Evolutionary conservation across 129 eudicot genomes (phyloP), one percentile per base, ranked within the genome.

Genomic region (Apium graveolens): DNA sequence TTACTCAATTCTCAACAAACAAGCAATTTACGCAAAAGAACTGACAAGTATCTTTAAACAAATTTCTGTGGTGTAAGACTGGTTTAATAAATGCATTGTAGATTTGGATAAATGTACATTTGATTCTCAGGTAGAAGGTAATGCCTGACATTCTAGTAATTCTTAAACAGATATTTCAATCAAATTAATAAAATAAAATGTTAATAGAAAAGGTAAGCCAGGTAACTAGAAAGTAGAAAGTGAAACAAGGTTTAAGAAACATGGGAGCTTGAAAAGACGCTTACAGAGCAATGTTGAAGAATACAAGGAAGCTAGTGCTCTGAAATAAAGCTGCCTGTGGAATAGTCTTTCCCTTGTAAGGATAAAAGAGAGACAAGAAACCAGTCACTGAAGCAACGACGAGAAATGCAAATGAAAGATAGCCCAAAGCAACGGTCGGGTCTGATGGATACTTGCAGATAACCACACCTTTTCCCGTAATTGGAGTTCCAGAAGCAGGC

Each of bases 361-460:
- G 93, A 79, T 95, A 90, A 82, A 89, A 90, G 73, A 95, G 75
- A n/a, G 97, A 91, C 62, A 76, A 51, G 24, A 84, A 90, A 55
- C 98, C 98, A 27, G 89, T 86, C 38, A 81, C 79, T 0, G 93
- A 84, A 14, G 87, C 82, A 76, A 85, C 82, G 18, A 65, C 68
- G 11, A 95, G 96, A 78, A 90, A 92, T 14, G 75, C 96, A 29
- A 90, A 75, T 29, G 98, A 95, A 73, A 90, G 51, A 78, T 82
- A 90, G 63, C 98, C 98, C 80, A 95, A 84, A 11, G 66, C 89
- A 20, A 90, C 92, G 24, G 91, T 86, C 4, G 96, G 98, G 42
- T 95, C 97, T 0, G 91, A 85, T 65, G 97, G 93, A 85, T 95
- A 95, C 88, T 88, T 95, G 94, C 98, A 95, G 55, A 91, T 87